These are phyloP conservation scores for Ogataea saltuana DNA, from an alignment of 805 yeast species.

Conservation along the genomic window DNA sequence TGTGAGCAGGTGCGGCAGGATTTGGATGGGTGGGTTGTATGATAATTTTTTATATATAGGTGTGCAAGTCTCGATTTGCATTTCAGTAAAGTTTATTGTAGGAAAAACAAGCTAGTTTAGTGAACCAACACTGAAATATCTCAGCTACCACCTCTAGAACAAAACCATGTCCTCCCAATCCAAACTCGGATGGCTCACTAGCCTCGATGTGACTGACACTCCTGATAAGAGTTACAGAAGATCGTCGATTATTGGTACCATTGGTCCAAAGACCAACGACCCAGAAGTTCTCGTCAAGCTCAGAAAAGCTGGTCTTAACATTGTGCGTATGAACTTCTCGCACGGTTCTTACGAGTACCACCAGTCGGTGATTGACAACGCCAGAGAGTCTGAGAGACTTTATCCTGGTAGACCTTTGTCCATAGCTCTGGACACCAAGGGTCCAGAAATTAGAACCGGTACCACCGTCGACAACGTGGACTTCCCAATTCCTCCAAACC, in stretches of 20 bases:
- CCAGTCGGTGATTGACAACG: slow-evolving; percentile 93
- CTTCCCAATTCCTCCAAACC: slow-evolving; percentile 79
- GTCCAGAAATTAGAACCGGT: slow-evolving; percentile 99
- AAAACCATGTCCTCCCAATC: slow-evolving; percentile 33
- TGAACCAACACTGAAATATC: no score
- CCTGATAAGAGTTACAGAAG: slow-evolving; percentile 85
- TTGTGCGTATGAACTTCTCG: slow-evolving; percentile 98
- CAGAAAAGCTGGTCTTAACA: slow-evolving; percentile 96
- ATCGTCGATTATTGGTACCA: slow-evolving; percentile 96
- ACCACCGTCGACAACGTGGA: slow-evolving; percentile 80
- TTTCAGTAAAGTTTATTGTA: no score
- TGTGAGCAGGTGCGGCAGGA: neutral
- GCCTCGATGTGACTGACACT: slow-evolving; percentile 68
- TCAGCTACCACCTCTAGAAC: no score
- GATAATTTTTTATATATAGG: slow-evolving; percentile 4
- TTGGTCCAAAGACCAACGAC: slow-evolving; percentile 96
- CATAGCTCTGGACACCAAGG: slow-evolving; percentile 98
- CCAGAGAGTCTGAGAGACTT: slow-evolving; percentile 87
- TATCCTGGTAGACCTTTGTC: slow-evolving; percentile 97
- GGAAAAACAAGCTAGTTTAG: no score
- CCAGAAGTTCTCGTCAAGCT: slow-evolving; percentile 81
- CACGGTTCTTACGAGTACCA: slow-evolving; percentile 99
- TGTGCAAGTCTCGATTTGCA: slow-evolving; percentile 5
- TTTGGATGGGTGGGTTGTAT: slow-evolving; percentile 1
- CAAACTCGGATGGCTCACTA: slow-evolving; percentile 78